Evolutionary conservation across 2,329 filamentous ascomycete species (phyloP), one percentile per base, ranked within the genome.

Genomic region (Myriosclerotinia curreyana): DNA sequence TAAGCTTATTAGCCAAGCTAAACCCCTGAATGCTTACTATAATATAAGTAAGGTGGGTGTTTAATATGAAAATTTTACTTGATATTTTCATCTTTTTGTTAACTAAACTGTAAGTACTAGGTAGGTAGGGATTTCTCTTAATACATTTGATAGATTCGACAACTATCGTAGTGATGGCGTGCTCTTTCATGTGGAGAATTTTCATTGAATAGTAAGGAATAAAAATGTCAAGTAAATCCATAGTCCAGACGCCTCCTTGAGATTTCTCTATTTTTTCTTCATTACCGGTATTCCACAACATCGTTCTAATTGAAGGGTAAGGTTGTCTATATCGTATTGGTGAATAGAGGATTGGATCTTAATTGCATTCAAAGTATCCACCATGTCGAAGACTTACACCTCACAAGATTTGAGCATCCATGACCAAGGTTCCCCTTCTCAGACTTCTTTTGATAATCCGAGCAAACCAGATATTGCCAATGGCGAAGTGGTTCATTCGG

Each of bases 361-460:
- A 51, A 46, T 36, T 60, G 58, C 58, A 60, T 60, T 60, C 58
- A 17, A 52, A 50, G 58, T 51, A 60, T 52, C 58, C 48, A 60
- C 58, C 48, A 60, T 60, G 58, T 40, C 46, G 58, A 49, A 60
- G 58, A 50, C 58, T 22, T 14, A 36, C 34, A 49, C n/a, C 20
- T 25, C 31, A 6, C n/a, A 51, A 50, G 58, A 60, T 20, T 15
- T 60, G 28, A 46, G 46, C 17, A 60, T 60, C 17, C 58, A 60
- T 5, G 15, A 31, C 22, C 58, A 60, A 3, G 15, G 22, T 14
- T 51, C 34, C 34, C 46, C 46, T 15, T 52, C 58, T 31, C 58
- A 60, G 14, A 28, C 46, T 3, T 60, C 58, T 40, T 40, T 50
- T 15, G 58, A 40, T 50, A 15, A 40, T 4, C 46, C 44, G 15